These are phyloP conservation scores for Cetradonia linearis DNA, from an alignment of 495 filamentous ascomycete genomes.

Conservation along the genomic window DNA sequence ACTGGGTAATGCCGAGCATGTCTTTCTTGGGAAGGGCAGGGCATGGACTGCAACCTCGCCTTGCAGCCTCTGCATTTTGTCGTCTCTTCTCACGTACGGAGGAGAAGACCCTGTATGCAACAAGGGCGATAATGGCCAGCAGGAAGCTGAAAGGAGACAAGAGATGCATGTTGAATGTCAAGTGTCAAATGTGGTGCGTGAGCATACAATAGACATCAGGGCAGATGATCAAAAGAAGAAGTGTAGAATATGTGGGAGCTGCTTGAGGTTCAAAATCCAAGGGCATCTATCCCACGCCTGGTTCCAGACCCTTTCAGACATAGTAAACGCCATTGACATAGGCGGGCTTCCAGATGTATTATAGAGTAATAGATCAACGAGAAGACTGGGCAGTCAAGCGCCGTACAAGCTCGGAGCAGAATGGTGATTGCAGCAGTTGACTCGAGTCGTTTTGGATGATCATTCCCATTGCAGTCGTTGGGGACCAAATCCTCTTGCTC, in stretches of 20 bases:
- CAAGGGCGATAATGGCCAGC: background rate
- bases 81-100: slow-evolving; percentile 13
- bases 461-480: background rate
- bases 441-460: background rate
- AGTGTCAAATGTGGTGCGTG: background rate
- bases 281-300: background rate
- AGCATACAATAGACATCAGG: background rate
- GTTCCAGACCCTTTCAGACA: background rate
- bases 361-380: background rate
- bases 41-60: slow-evolving; percentile 16
- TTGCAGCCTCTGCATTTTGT: slow-evolving; percentile 15
- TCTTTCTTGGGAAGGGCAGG: slow-evolving; percentile 14
- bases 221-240: background rate
- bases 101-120: slow-evolving; percentile 11
- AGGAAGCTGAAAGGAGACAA: slow-evolving; percentile 4
- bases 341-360: background rate
- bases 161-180: slow-evolving; percentile 8
- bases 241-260: background rate
- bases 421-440: background rate
- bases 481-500: background rate
- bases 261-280: background rate
- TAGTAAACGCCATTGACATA: slow-evolving; percentile 1
- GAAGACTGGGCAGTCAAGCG: background rate
- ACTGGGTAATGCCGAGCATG: slow-evolving; percentile 16
- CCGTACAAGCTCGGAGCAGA: background rate